phyloP scores from a whole-genome alignment of 371 early-diverging fungal species.

The Gilbertella persicaria region DNA sequence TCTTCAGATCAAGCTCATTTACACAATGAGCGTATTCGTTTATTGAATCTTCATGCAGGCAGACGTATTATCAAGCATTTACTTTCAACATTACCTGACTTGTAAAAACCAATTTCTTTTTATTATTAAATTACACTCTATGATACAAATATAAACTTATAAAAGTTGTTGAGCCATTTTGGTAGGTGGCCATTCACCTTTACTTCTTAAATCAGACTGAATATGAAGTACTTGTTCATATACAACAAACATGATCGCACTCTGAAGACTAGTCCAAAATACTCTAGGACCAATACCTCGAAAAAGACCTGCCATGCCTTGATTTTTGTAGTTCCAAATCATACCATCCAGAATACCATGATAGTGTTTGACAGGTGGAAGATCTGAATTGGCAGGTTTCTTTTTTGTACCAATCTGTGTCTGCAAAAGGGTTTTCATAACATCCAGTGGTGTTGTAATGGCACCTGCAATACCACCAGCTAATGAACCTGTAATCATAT shows the following conservation, averaged over 20 bases:
- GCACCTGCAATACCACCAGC: slow-evolving; percentile 75
- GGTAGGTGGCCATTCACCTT: slow-evolving; percentile 45
- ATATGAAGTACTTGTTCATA: slow-evolving; percentile 65
- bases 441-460: slow-evolving; percentile 70
- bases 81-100: slow-evolving; percentile 1
- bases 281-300: slow-evolving; percentile 69
- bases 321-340: slow-evolving; percentile 61
- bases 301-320: slow-evolving; percentile 65
- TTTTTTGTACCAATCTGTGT: slow-evolving; percentile 44
- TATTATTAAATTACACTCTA: slow-evolving; percentile 1
- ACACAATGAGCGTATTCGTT: slow-evolving; percentile 76
- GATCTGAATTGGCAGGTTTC: slow-evolving; percentile 10
- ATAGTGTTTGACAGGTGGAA: slow-evolving; percentile 48
- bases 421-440: slow-evolving; percentile 70
- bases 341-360: slow-evolving; percentile 67
- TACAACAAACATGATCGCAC: slow-evolving; percentile 70
- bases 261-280: slow-evolving; percentile 69
- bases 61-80: slow-evolving; percentile 60
- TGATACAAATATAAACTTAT: slow-evolving; percentile 4
- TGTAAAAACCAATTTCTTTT: slow-evolving; percentile 1
- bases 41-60: slow-evolving; percentile 72
- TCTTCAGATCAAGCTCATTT: slow-evolving; percentile 84
- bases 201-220: slow-evolving; percentile 36
- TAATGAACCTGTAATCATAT: slow-evolving; percentile 60
- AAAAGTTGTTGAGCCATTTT: slow-evolving; percentile 5